These are phyloP conservation scores for Lithospermum erythrorhizon DNA, from an alignment of 257 asterid genomes.

Conservation along the genomic window DNA sequence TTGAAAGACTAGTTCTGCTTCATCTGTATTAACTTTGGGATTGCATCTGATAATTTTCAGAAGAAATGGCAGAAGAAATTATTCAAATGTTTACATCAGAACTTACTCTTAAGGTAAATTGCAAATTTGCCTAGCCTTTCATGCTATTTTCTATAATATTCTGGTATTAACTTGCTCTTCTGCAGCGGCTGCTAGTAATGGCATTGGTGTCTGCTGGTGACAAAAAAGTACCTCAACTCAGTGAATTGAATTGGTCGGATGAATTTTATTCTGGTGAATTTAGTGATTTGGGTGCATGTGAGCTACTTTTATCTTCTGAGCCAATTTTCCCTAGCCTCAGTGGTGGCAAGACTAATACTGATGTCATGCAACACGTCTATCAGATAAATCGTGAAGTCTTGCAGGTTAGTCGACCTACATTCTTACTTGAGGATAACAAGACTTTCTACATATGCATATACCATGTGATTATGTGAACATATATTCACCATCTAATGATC, in stretches of 20 bases:
- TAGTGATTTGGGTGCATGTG: slow-evolving; percentile 31
- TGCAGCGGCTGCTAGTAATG: slow-evolving; percentile 69
- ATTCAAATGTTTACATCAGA: slow-evolving; percentile 63
- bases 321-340: slow-evolving; percentile 30
- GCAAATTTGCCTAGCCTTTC: slow-evolving; percentile 13
- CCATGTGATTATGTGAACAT: slow-evolving; percentile 3
- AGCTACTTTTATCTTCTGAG: slow-evolving; percentile 30
- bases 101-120: slow-evolving; percentile 47
- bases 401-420: slow-evolving; percentile 32
- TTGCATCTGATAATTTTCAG: slow-evolving; percentile 30
- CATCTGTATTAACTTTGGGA: not conserved
- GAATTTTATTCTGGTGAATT: slow-evolving; percentile 69
- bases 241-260: slow-evolving; percentile 40
- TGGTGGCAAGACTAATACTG: slow-evolving; percentile 20
- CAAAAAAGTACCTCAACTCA: slow-evolving; percentile 25
- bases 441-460: slow-evolving; percentile 2
- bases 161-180: not conserved
- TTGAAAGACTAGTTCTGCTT: not conserved
- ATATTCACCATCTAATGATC: not conserved
- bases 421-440: slow-evolving; percentile 1
- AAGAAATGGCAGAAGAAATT: slow-evolving; percentile 52
- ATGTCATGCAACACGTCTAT: slow-evolving; percentile 15
- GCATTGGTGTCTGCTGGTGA: slow-evolving; percentile 43
- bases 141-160: not conserved
- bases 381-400: slow-evolving; percentile 39